Percentiles rank a stretch among this genome's conserved stretches.
Evolutionary conservation across 2,329 filamentous ascomycete genomes (phyloP).

Genomic region (Microdochium paspali): DNA sequence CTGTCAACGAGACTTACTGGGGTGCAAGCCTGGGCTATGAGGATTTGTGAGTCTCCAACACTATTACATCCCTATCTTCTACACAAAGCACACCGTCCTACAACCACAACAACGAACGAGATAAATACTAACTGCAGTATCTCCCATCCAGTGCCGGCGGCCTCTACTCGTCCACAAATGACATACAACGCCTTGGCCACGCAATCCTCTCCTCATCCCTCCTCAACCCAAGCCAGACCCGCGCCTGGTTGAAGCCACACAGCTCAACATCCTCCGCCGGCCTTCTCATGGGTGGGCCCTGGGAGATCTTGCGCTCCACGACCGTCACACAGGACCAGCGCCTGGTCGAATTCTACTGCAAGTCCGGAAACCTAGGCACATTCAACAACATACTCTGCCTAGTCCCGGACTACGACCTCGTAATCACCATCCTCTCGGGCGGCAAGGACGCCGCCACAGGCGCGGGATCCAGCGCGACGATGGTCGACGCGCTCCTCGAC

Average conservation of each 20-base stretch:
- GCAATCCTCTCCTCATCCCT: constrained; percentile 15
- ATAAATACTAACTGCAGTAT: neutral
- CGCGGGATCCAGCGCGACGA: constrained; percentile 10
- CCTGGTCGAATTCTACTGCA: constrained; percentile 22
- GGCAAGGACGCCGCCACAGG: too few species aligned
- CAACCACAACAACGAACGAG: neutral
- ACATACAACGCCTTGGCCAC: constrained; percentile 14
- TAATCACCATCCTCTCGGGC: constrained; percentile 15
- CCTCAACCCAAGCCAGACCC: constrained; percentile 12
- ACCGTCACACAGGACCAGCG: constrained; percentile 18
- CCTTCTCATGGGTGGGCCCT: constrained; percentile 20
- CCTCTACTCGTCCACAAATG: constrained; percentile 18
- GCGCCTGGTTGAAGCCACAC: constrained; percentile 18
- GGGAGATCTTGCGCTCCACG: constrained; percentile 22
- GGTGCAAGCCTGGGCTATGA: constrained; percentile 15
- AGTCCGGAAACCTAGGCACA: constrained; percentile 18
- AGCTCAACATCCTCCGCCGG: constrained; percentile 17
- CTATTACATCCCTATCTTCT: too few species aligned
- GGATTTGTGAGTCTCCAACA: constrained; percentile 12
- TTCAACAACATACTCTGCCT: constrained; percentile 21
- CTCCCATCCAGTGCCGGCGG: constrained; percentile 10
- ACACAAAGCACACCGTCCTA: constrained; percentile 2
- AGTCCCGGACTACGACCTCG: constrained; percentile 22
- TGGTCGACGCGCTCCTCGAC: constrained; percentile 11
- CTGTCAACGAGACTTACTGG: constrained; percentile 13